phyloP scores from a whole-genome alignment of 2,329 filamentous ascomycete genomes.

The Didymella arachidicola region DNA sequence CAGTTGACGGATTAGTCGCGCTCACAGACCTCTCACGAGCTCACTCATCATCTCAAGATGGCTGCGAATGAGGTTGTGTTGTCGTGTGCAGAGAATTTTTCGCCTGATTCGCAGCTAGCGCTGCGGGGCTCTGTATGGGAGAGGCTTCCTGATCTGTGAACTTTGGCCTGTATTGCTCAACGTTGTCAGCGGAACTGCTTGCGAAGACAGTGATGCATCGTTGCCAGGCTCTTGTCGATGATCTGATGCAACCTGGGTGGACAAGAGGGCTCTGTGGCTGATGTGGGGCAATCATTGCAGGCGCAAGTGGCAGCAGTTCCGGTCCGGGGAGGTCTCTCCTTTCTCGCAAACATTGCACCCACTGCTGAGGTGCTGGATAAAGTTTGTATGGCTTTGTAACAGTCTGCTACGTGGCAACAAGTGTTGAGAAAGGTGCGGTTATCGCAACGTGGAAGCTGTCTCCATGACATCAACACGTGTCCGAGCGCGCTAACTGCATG shows the following conservation, averaged over 20 bases:
- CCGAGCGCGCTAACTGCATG: not conserved
- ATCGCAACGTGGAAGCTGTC: not conserved
- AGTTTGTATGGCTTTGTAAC: no score
- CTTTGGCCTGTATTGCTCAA: not conserved
- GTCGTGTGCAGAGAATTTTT: not conserved
- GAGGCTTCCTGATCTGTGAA: not conserved
- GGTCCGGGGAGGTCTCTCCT: not conserved
- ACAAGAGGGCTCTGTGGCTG: not conserved
- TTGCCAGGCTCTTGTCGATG: not conserved
- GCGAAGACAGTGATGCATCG: not conserved
- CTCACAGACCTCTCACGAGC: not conserved
- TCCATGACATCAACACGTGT: not conserved
- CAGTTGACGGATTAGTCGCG: rapidly evolving
- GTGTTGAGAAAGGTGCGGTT: not conserved
- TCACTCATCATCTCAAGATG: not conserved
- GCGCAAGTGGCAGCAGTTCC: not conserved
- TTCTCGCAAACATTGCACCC: not conserved
- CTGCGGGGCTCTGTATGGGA: not conserved
- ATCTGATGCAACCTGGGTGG: not conserved
- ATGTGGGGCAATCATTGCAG: not conserved
- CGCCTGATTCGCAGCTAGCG: not conserved
- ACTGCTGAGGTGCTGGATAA: not conserved
- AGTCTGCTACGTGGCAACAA: not conserved
- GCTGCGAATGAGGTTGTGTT: not conserved
- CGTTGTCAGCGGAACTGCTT: not conserved